phyloP scores from a whole-genome alignment of 305 asterid species.

The Withania somnifera region DNA sequence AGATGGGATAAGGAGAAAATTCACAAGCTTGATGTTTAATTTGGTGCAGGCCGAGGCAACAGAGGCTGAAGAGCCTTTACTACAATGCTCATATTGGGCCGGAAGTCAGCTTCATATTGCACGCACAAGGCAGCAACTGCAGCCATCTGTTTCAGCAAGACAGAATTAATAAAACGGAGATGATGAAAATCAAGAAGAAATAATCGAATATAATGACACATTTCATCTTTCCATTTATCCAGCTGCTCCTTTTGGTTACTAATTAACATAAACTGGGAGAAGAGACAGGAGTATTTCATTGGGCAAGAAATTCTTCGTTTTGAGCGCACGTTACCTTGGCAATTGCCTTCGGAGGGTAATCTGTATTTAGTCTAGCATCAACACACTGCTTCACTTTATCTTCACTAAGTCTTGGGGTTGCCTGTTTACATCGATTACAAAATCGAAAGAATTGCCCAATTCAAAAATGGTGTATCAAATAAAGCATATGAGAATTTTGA shows the following conservation, averaged over 20 bases:
- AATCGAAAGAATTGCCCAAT: not conserved
- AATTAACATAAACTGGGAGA: not conserved
- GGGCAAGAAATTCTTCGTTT: not conserved
- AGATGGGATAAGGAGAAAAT: not conserved
- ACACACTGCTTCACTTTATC: constrained; percentile 83
- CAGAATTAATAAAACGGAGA: not conserved
- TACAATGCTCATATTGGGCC: constrained; percentile 35
- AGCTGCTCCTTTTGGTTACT: not conserved
- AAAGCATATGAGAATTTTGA: not conserved
- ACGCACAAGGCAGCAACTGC: constrained; percentile 30
- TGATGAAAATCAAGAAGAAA: not conserved
- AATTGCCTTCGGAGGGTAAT: constrained; percentile 77
- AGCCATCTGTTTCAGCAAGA: constrained; percentile 21
- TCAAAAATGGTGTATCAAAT: not conserved
- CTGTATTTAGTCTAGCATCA: constrained; percentile 47
- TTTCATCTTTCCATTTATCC: not conserved
- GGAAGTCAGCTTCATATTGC: constrained; percentile 31
- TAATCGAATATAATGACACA: not conserved
- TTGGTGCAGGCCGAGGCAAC: constrained; percentile 20
- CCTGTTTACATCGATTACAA: constrained; percentile 23
- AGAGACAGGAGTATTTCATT: not conserved
- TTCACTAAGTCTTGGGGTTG: constrained; percentile 63
- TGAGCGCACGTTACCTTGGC: constrained; percentile 38
- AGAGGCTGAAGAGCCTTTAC: constrained; percentile 32
- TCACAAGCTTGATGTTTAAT: constrained; percentile 12